These are phyloP conservation scores for Salix arbutifolia DNA, from an alignment of 345 rosid species.

Conservation along the genomic window DNA sequence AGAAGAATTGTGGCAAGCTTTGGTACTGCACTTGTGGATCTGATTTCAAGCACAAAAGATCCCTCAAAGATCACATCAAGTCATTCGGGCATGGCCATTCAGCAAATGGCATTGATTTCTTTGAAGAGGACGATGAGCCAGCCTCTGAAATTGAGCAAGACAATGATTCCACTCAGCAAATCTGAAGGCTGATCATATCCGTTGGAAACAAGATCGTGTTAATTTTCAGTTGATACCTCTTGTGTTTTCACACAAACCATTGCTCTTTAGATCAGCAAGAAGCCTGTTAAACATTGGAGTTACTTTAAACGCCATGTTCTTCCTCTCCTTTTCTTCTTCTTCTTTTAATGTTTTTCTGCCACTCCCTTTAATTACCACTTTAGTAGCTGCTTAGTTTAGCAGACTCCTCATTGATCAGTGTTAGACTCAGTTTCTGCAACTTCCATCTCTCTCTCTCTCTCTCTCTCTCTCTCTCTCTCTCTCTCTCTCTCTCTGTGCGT, in stretches of 20 bases:
- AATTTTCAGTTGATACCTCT: background rate
- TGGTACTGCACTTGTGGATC: conserved; percentile 98
- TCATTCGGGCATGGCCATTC: conserved; percentile 87
- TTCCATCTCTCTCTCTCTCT: background rate
- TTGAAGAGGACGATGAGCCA: conserved; percentile 68
- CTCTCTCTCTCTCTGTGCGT: background rate
- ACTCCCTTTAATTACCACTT: background rate
- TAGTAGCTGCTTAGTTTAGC: background rate
- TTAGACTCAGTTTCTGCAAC: conserved; percentile 7
- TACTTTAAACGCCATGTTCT: background rate
- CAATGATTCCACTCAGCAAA: conserved; percentile 36
- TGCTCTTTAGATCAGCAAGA: conserved; percentile 4
- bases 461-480: conserved; percentile 2
- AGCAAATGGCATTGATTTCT: conserved; percentile 54
- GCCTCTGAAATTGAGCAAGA: conserved; percentile 76
- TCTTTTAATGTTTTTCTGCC: background rate
- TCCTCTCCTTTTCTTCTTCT: background rate
- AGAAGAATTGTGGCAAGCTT: conserved; percentile 94
- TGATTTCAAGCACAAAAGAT: conserved; percentile 93
- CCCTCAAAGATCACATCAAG: conserved; percentile 84
- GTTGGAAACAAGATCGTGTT: background rate
- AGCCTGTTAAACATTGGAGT: background rate
- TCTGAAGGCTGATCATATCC: background rate
- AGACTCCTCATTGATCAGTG: conserved; percentile 5
- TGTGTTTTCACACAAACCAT: conserved; percentile 8